Evolutionary conservation across 352 stramenopile genomes (phyloP), one percentile per base, ranked within the genome.

Genomic region (Pythium folliculosum): DNA sequence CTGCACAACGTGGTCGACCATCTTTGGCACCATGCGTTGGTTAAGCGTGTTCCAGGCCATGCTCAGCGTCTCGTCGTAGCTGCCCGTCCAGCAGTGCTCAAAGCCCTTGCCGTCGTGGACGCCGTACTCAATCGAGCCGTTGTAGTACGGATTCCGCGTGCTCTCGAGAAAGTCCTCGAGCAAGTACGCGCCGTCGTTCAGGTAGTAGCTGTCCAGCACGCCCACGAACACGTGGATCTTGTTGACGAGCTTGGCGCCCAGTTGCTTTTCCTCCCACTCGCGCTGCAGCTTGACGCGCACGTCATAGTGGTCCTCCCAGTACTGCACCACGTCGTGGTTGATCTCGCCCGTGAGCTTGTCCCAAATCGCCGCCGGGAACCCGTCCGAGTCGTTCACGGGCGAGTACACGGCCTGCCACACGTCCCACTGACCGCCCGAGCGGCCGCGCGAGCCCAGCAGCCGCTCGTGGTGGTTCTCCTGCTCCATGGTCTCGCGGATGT

Each of bases 391-490:
- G 61, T 92, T 89, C 51, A 92, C 60, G 0, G 83, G 81, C 9
- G 80, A 88, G 63, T 89, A 92, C 5, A 88, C 81, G 14, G 83
- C 81, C 70, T 90, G 83, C 81, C 83, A 92, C 2, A 81, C 81
- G 53, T 92, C 83, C 81, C 83, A 92, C 61, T 92, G 83, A 23
- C 83, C 83, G n/a, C 83, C 81, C 0, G 80, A 88, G 1, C 81
- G 83, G 12, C 83, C 81, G 23, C 83, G 81, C 8, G 81, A 90
- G 22, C 81, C 81, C 45, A 84, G 68, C 5, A 80, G 73, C 19
- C 86, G 75, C 65, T 92, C 83, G 65, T 90, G 81, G 70, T 91
- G 82, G 69, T 91, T 91, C 57, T 91, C 82, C 38, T 90, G 80
- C 9, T 69, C 81, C 83, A 92, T 92, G 3, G 83, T 92, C 47